Evolutionary conservation across 805 yeast species (phyloP).

Genomic region (Barnettozyma populi): DNA sequence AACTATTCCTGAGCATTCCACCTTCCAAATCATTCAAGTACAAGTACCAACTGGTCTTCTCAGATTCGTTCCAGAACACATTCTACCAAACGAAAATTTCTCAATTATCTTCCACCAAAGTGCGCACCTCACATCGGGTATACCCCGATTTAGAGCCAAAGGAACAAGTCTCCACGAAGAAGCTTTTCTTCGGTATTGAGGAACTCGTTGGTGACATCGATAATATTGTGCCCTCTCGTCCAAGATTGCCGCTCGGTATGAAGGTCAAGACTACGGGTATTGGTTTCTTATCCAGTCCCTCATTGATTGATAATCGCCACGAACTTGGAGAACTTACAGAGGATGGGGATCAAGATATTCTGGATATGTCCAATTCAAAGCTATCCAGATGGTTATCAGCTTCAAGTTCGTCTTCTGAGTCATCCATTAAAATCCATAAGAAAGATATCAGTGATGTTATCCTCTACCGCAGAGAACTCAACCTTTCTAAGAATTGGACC

Average conservation of each 20-base stretch:
- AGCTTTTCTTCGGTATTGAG: slow-evolving; percentile 5
- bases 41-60: slow-evolving; percentile 42
- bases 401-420: not conserved
- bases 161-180: not conserved
- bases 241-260: slow-evolving; percentile 5
- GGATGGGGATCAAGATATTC: not conserved
- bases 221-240: slow-evolving; percentile 1
- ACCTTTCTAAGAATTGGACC: slow-evolving; percentile 16
- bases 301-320: not conserved
- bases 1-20: slow-evolving; percentile 38
- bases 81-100: slow-evolving; percentile 21
- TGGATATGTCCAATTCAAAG: not conserved
- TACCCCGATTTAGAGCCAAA: not conserved
- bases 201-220: slow-evolving; percentile 2
- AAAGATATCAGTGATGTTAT: not conserved
- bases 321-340: not conserved
- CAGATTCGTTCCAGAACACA: slow-evolving; percentile 32
- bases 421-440: not conserved
- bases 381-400: slow-evolving; percentile 4
- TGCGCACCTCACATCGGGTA: slow-evolving; percentile 11
- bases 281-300: not conserved
- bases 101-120: not conserved
- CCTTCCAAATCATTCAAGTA: slow-evolving; percentile 40
- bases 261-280: slow-evolving; percentile 1
- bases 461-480: not conserved